Percentiles rank a stretch among this genome's conserved stretches.
Conservation (phyloP, 2,329 filamentous ascomycete species). For the Alternaria angustiovoidea region DNA sequence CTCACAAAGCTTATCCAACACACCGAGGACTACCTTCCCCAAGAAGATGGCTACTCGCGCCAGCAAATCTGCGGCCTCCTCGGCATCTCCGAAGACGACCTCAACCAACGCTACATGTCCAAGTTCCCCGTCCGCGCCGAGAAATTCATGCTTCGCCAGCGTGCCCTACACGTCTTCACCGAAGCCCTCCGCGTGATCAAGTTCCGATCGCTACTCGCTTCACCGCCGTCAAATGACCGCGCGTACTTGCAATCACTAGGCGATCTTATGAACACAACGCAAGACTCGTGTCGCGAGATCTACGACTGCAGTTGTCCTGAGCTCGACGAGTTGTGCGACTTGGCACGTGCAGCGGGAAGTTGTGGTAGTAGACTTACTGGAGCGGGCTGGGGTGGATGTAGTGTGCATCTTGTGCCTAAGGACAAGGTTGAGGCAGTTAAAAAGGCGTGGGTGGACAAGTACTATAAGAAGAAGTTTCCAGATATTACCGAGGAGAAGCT, state of each 20-base stretch:
- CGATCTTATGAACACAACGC: conserved; percentile 85
- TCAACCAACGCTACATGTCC: conserved; percentile 81
- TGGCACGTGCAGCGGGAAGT: conserved; percentile 79
- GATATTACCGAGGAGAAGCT: conserved; percentile 75
- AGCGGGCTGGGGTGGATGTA: conserved; percentile 96
- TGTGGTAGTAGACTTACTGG: conserved; percentile 89
- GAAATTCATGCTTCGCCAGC: conserved; percentile 84
- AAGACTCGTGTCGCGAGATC: conserved; percentile 82
- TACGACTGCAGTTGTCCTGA: conserved; percentile 95
- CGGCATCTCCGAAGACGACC: conserved; percentile 71
- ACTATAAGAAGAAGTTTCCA: conserved; percentile 78
- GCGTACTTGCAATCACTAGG: conserved; percentile 79
- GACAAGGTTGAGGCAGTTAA: conserved; percentile 81
- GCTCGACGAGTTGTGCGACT: conserved; percentile 85
- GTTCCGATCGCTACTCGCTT: conserved; percentile 78
- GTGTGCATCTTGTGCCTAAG: conserved; percentile 87
- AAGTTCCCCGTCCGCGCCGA: conserved; percentile 90
- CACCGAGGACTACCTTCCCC: conserved; percentile 73
- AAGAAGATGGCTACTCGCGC: conserved; percentile 86
- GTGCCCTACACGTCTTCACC: conserved; percentile 87
- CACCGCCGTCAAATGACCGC: conserved; percentile 57
- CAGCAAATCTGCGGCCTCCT: conserved; percentile 81
- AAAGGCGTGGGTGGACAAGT: conserved; percentile 78
- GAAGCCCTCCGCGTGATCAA: conserved; percentile 86
- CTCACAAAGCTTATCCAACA: conserved; percentile 76